Base-by-base conservation (phyloP, 169 alveolate genomes). In the Pseudocohnilembus persalinus region DNA sequence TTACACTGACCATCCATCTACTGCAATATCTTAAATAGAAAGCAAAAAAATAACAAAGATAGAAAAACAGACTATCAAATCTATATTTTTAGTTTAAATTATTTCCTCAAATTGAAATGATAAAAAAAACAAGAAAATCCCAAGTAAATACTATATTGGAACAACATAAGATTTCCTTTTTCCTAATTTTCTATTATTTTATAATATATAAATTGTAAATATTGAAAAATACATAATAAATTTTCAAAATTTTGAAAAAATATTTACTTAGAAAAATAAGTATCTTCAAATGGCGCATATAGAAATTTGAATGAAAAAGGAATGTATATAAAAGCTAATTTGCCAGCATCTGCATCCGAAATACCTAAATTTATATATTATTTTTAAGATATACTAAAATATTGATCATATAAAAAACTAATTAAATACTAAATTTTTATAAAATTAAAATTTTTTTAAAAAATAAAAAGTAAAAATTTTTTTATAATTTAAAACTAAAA, bases 291-390 rank as follows among this genome's bases (percentile, higher is more conserved):
- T 27, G 84, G 84, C 25, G 84, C 84, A 35, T 35, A 79, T 1
- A 79, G 27, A 79, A 79, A 79, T 63, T 79, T 79, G 16, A 79
- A 34, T 15, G 84, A 79, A 79, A 79, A 79, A 64, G 84, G 84
- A 35, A 68, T 49, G 28, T 74, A 28, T 15, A 79, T 79, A 26
- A 34, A 29, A 15, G 49, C 64, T 0, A 79, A 6, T 4, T 28
- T 25, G 0, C 75, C 84, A 1, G 64, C 64, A 28, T 79, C 31
- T 79, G 35, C 35, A 35, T 73, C 84, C 15, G 65, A 49, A 0
- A 79, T 35, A 1, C 73, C 26, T 63, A 34, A n/a, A n/a, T n/a
- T n/a, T n/a, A n/a, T n/a, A n/a, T n/a, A n/a, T 79, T 63, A 34
- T 73, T 49, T 79, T 11, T 35, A 63, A 49, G 29, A 63, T n/a